Evolutionary conservation across 192 early-diverging fungal species (phyloP), one percentile per base, ranked within the genome.

Genomic region (Cladochytrium replicatum): DNA sequence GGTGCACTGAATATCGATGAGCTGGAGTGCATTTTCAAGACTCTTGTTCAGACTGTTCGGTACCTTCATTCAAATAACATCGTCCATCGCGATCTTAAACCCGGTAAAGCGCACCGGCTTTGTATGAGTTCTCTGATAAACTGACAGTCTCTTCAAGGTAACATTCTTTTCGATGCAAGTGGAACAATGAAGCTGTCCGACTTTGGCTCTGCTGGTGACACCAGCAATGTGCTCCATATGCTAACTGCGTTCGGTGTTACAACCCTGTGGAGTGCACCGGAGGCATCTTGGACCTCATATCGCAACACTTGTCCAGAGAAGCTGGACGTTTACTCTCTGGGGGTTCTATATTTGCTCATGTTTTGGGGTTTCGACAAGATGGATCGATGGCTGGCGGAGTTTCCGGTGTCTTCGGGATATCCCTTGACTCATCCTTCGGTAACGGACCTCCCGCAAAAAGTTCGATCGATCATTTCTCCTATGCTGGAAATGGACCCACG

Each of bases 141-240:
- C n/a, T n/a, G n/a, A n/a, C n/a, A n/a, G n/a, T n/a, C 42, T 9
- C 27, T 17, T 11, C 32, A 17, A 50, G 19, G 13, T 7, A 55
- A 55, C 45, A 22, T 55, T 23, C 45, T 55, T n/a, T 55, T 50
- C 45, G 22, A 21, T 4, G 13, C 30, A 6, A 31, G 19, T 4
- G 54, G 54, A 7, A 8, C 8, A 6, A 19, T 55, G 13, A 55
- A 55, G 15, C 28, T 55, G 11, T 24, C 46, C 44, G 54, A 55
- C 22, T 55, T 55, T 32, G 54, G 54, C 19, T 55, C 54, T 9
- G 54, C 54, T 9, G 54, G 44, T 24, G 44, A 55, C 25, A 55
- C 43, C n/a, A 23, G 28, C 13, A 50, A 55, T 17, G 23, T 31
- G 4, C 48, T 55, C 11, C 54, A 55, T 26, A 55, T 49, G 21